Conservation (phyloP, 495 filamentous ascomycete genomes). For the Aspergillus leporis region DNA sequence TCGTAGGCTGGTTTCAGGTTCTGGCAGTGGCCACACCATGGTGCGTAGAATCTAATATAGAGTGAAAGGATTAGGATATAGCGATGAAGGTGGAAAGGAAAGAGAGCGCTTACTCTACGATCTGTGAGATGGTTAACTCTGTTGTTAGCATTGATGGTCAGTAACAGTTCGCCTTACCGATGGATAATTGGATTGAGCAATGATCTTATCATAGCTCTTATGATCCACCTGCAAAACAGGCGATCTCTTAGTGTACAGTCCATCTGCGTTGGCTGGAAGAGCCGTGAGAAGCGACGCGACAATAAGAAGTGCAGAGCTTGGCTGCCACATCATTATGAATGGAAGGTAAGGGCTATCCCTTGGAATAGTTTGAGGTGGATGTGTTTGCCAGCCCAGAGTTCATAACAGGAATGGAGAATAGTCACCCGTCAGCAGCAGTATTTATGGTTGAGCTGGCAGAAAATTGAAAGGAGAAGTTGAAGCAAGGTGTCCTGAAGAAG, state of each 20-base stretch:
- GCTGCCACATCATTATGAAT: conserved; percentile 21
- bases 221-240: conserved; percentile 82
- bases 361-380: background rate
- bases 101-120: conserved; percentile 62
- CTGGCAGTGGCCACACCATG: conserved; percentile 96
- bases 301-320: conserved; percentile 37
- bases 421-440: background rate
- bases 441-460: background rate
- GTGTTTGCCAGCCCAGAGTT: background rate
- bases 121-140: conserved; percentile 43
- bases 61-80: conserved; percentile 4
- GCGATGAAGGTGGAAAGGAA: conserved; percentile 11
- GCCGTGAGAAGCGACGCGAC: conserved; percentile 57
- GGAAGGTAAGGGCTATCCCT: background rate
- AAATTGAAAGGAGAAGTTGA: conserved; percentile 18
- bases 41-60: conserved; percentile 79
- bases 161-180: conserved; percentile 61
- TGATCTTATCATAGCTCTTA: conserved; percentile 81
- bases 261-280: conserved; percentile 63
- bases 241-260: conserved; percentile 82
- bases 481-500: conserved; percentile 49
- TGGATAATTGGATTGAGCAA: conserved; percentile 86
- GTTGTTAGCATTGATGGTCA: conserved; percentile 4
- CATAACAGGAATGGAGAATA: conserved; percentile 8
- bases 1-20: conserved; percentile 95